Conservation (phyloP, 2,329 filamentous ascomycete genomes). For the Fusarium keratoplasticum region DNA sequence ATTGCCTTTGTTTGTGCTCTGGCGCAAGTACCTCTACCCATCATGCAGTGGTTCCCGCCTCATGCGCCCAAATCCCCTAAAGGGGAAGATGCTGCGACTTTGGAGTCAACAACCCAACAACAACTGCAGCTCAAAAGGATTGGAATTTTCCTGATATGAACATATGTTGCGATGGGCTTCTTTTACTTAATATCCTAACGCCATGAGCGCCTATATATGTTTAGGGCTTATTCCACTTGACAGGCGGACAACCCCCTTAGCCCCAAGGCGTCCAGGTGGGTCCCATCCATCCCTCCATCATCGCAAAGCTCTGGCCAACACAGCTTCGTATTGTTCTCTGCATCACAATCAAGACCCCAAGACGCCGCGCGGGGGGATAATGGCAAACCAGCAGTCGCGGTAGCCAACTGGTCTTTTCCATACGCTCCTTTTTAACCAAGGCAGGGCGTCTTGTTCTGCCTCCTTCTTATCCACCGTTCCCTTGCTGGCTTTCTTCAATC, state of each 20-base stretch:
- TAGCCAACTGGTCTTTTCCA: not conserved
- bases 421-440: conserved; percentile 1
- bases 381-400: conserved; percentile 28
- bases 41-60: not conserved
- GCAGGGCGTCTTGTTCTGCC: not conserved
- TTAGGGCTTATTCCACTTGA: not conserved
- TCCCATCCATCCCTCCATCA: conserved; percentile 9
- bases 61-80: not conserved
- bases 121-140: not conserved
- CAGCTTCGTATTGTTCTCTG: conserved; percentile 45
- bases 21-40: conserved; percentile 13
- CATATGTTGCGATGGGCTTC: not conserved
- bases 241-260: not conserved
- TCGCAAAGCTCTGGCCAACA: conserved; percentile 32
- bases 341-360: conserved; percentile 40
- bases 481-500: not conserved
- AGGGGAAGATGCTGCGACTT: not conserved
- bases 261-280: conserved; percentile 21
- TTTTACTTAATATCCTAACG: not conserved
- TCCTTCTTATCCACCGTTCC: not conserved
- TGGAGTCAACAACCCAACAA: not conserved
- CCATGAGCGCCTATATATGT: not conserved
- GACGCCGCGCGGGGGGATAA: conserved; percentile 36
- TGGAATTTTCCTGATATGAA: not conserved
- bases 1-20: not conserved